Base-by-base conservation (phyloP, 2,329 filamentous ascomycete species). In the Hysterium pulicare region DNA sequence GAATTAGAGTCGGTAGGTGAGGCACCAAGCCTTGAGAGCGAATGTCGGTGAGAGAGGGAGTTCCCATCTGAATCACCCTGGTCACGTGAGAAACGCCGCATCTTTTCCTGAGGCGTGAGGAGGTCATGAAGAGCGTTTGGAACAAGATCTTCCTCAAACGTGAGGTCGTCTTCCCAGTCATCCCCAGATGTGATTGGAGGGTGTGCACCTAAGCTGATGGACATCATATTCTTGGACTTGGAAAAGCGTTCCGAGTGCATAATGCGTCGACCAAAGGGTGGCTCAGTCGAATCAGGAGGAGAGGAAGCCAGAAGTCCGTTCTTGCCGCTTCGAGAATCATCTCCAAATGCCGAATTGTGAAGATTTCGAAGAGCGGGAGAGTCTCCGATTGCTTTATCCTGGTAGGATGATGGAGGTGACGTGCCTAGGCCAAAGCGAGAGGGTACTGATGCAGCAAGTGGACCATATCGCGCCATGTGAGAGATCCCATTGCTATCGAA, bases 401-500 rank as follows among this genome's bases (percentile, higher is more conserved):
- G 82, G 43, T 70, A 67, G 1, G 72, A 75, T 1, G 88, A 90
- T 1, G 84, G 81, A 2, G 89, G 86, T 4, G 90, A 90, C 7
- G 86, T 90, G 40, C 95, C 90, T 52, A 96, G 74, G 11, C 87
- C 87, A 57, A 97, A 96, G 56, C 91, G 88, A 39, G 89, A 87
- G 8, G 93, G 93, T 9, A 97, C 87, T 0, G 91, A 97, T 0
- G 90, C 88, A 6, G 91, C 90, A 67, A 94, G 90, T 0, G 90
- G 89, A 0, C 87, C 93, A 63, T 90, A 90, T 46, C 89, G 82
- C 15, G 91, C 90, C 48, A 89, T 90, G 64, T 91, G 87, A 9
- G 90, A 96, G 40, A 96, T 87, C 38, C 90, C 91, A 59, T 96
- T 93, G 56, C 90, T 95, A 68, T 97, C 93, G 64, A 97, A 96